These are phyloP conservation scores for Sclerotinia minor DNA, from an alignment of 2,329 filamentous ascomycete genomes.

Conservation along the genomic window DNA sequence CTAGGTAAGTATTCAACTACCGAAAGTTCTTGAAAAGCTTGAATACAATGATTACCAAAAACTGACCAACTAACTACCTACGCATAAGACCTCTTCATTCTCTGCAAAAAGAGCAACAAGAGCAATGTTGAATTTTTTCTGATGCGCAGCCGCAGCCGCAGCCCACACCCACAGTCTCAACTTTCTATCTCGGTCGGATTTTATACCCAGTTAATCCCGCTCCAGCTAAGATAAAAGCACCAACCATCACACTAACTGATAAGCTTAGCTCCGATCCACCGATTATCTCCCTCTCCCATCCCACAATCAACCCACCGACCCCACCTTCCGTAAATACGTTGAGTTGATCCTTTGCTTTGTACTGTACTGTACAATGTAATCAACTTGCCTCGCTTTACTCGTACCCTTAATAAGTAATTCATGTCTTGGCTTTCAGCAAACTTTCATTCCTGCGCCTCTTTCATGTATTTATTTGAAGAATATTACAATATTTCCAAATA, in stretches of 20 bases:
- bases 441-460: background rate
- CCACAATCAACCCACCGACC: background rate
- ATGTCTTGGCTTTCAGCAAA: background rate
- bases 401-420: slow-evolving; percentile 3
- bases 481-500: background rate
- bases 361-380: background rate
- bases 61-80: background rate
- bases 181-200: background rate
- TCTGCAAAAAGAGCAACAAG: background rate
- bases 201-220: slow-evolving; percentile 5
- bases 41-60: background rate
- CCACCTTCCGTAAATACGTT: slow-evolving; percentile 2
- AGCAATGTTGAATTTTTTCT: background rate
- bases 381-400: background rate
- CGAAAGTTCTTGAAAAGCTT: background rate
- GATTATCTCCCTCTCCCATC: background rate
- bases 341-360: background rate
- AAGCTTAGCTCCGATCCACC: slow-evolving; percentile 2
- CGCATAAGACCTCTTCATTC: background rate
- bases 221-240: background rate
- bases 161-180: background rate
- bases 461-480: background rate
- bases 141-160: too few relatives aligned
- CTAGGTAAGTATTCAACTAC: background rate
- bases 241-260: too few relatives aligned